Evolutionary conservation across 1,139 yeast species (phyloP), one percentile per base, ranked within the genome.

Genomic region (Meyerozyma elateridarum): DNA sequence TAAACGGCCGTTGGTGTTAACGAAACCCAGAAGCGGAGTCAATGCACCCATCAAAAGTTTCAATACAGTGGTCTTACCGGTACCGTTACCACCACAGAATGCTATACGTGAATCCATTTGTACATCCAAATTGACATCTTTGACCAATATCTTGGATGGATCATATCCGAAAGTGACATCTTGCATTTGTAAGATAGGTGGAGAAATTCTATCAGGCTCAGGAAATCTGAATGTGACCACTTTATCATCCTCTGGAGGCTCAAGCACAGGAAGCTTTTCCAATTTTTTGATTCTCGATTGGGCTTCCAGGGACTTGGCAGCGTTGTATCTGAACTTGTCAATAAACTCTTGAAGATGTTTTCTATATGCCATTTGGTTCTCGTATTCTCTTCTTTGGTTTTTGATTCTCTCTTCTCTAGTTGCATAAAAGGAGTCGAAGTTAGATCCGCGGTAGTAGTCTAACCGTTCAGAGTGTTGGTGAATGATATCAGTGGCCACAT

Each of bases 11-110:
- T 91, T 89, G 43, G 79, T 75, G 19, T 85, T 72, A 12, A 89
- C 83, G 37, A 72, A 68, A 37, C 99, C 99, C 8, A 63, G 65
- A 28, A 77, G 49, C 3, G 98, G 97, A 15, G 67, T 61, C 35
- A 84, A 62, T 45, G 71, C 76, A 40, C 85, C 96, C 75, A 89
- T 80, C 46, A 91, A 67, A 34, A 91, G 67, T 56, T 89, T 91
- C 51, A 91, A 71, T 43, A 91, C 66, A 2, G 98, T 91, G 8
- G 98, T 89, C 61, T 91, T 91, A 83, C 98, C 98, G 52, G 96
- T 87, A 67, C 99, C 99, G 58, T 91, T 91, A 44, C 96, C 97
- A 73, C 99, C 99, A 37, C 91, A 95, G 44, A 91, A 71, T 1
- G 97, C 98, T 46, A 91, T 84, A 59, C 98, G 76, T 3, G 96